These are phyloP conservation scores for Daldinia loculata DNA, from an alignment of 495 filamentous ascomycete species.

Conservation along the genomic window DNA sequence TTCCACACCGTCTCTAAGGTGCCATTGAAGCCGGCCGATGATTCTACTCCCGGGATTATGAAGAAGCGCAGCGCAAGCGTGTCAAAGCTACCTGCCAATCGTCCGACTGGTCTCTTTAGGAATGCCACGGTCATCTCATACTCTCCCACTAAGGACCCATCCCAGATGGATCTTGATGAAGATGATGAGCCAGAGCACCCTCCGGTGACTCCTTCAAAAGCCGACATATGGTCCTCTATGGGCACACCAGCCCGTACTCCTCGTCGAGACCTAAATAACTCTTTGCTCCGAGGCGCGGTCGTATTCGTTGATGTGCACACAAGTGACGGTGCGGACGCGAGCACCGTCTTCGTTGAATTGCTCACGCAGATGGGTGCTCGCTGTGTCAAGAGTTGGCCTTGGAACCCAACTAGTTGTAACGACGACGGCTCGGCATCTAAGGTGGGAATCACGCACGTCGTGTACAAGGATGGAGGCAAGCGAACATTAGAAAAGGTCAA, in stretches of 20 bases:
- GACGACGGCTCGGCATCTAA: constrained; percentile 56
- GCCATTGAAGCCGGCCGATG: constrained; percentile 73
- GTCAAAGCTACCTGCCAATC: constrained; percentile 55
- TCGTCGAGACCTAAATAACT: constrained; percentile 58
- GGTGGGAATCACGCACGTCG: constrained; percentile 90
- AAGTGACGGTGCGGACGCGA: constrained; percentile 85
- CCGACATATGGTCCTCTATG: constrained; percentile 58
- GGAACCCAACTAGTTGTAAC: constrained; percentile 68
- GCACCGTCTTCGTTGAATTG: constrained; percentile 81
- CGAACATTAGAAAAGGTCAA: constrained; percentile 88
- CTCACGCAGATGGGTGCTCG: constrained; percentile 85
- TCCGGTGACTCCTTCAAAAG: constrained; percentile 50
- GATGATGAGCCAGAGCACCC: constrained; percentile 28
- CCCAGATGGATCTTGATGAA: constrained; percentile 32
- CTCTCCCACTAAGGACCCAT: constrained; percentile 51
- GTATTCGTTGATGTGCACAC: constrained; percentile 96
- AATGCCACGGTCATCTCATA: constrained; percentile 57
- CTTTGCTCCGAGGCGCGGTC: constrained; percentile 73
- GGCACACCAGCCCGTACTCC: constrained; percentile 66
- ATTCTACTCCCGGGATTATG: constrained; percentile 61
- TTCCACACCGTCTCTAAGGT: constrained; percentile 81
- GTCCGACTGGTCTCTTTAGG: constrained; percentile 43
- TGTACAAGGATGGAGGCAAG: constrained; percentile 92
- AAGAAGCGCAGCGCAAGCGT: constrained; percentile 64
- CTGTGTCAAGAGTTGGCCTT: constrained; percentile 84